phyloP scores from a whole-genome alignment of 2,329 filamentous ascomycete genomes.

The Colletotrichum aenigma region DNA sequence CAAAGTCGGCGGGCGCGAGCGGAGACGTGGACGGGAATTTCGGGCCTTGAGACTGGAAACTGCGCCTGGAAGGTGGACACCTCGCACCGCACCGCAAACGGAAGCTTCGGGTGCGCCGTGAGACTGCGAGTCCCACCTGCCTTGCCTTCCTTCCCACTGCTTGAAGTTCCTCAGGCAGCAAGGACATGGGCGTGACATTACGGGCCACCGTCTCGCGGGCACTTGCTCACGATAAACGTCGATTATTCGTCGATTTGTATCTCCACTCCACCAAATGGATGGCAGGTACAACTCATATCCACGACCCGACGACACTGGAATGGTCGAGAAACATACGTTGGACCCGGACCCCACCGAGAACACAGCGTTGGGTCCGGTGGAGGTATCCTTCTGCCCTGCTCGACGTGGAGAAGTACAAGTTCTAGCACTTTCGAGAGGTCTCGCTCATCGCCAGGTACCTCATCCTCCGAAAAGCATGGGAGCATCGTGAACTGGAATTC shows the following conservation, averaged over 20 bases:
- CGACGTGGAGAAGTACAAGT: background rate
- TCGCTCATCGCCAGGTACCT: background rate
- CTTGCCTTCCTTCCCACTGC: background rate
- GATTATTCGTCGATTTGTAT: slow-evolving; percentile 14
- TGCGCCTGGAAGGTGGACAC: background rate
- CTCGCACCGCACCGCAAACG: background rate
- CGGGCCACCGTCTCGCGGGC: background rate
- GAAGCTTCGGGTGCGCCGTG: slow-evolving; percentile 8
- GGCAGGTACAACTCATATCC: background rate
- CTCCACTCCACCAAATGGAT: background rate
- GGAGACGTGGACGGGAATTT: slow-evolving; percentile 3
- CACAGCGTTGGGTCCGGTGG: background rate
- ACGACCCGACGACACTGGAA: background rate
- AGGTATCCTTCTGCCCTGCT: background rate
- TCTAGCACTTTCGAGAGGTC: slow-evolving; percentile 2
- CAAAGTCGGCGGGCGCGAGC: background rate
- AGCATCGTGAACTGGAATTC: slow-evolving; percentile 3
- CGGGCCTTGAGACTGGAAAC: background rate
- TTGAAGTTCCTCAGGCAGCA: background rate
- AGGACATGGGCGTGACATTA: background rate
- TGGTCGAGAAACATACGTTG: background rate
- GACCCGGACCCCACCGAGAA: background rate
- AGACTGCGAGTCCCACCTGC: background rate
- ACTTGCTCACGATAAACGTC: background rate
- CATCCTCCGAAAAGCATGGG: background rate